These are phyloP conservation scores for Hypoxylon sp. DNA, from an alignment of 2,329 filamentous ascomycete genomes.

Conservation along the genomic window DNA sequence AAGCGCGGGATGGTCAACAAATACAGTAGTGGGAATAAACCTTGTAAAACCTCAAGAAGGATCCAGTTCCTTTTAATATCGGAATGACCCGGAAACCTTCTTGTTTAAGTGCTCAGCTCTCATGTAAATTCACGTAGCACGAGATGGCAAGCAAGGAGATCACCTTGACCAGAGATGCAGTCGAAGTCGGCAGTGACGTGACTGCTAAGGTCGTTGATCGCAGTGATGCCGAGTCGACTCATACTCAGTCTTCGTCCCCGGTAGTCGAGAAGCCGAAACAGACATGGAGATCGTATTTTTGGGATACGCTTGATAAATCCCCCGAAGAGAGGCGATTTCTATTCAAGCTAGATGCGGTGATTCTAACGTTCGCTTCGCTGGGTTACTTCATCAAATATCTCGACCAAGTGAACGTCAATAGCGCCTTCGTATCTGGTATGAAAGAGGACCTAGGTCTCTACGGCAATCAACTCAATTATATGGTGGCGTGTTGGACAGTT, in stretches of 20 bases:
- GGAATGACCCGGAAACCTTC: conserved; percentile 10
- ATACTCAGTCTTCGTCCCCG: conserved; percentile 22
- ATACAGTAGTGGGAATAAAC: conserved; percentile 21
- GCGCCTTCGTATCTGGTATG: conserved; percentile 64
- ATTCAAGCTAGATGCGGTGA: conserved; percentile 60
- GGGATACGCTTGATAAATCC: conserved; percentile 64
- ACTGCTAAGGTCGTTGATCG: conserved; percentile 23
- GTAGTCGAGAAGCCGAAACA: conserved; percentile 53
- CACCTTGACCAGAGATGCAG: conserved; percentile 9
- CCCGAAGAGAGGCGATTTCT: conserved; percentile 60
- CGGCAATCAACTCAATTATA: conserved; percentile 59
- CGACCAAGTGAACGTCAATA: conserved; percentile 57
- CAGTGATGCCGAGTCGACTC: conserved; percentile 35
- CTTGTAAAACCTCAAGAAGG: conserved; percentile 23
- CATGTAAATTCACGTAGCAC: neutral
- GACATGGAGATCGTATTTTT: conserved; percentile 65
- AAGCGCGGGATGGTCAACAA: conserved; percentile 26
- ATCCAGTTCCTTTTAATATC: conserved; percentile 24
- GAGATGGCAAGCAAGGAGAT: conserved; percentile 40
- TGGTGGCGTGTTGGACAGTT: conserved; percentile 52
- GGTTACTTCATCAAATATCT: conserved; percentile 63
- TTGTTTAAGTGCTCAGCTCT: neutral
- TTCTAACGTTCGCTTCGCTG: conserved; percentile 59
- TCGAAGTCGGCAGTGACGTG: conserved; percentile 20
- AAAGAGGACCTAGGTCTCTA: conserved; percentile 59